These are phyloP conservation scores for Theileria luwenshuni DNA, from an alignment of 169 alveolate species.

Conservation along the genomic window DNA sequence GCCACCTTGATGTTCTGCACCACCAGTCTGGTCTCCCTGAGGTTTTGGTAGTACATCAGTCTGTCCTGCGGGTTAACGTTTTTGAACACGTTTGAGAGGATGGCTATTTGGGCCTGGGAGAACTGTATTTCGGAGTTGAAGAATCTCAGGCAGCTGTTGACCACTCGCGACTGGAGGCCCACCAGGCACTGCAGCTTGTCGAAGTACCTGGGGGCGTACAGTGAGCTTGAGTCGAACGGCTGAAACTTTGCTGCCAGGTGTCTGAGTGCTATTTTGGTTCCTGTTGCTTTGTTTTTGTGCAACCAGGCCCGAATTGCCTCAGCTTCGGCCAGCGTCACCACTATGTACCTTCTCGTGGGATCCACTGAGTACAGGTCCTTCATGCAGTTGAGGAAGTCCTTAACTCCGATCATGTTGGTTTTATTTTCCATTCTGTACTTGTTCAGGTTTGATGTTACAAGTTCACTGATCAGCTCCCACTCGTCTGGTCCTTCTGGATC, in stretches of 20 bases:
- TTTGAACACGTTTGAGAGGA: slow-evolving; percentile 35
- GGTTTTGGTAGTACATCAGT: slow-evolving; percentile 41
- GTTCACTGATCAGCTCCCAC: slow-evolving; percentile 44
- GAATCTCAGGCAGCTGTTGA: slow-evolving; percentile 60
- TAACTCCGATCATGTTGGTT: slow-evolving; percentile 35
- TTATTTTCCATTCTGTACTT: slow-evolving; percentile 27
- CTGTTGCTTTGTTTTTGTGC: slow-evolving; percentile 38
- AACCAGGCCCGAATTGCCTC: slow-evolving; percentile 70
- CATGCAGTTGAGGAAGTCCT: slow-evolving; percentile 25
- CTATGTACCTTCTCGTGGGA: slow-evolving; percentile 39
- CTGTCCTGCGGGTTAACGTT: slow-evolving; percentile 34
- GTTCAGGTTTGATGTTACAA: slow-evolving; percentile 19
- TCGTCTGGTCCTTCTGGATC: slow-evolving; percentile 65
- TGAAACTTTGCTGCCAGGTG: slow-evolving; percentile 67
- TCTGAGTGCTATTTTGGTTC: slow-evolving; percentile 44
- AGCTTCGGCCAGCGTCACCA: slow-evolving; percentile 68
- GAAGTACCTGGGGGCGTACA: slow-evolving; percentile 35
- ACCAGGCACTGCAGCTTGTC: slow-evolving; percentile 52
- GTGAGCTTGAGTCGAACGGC: slow-evolving; percentile 57
- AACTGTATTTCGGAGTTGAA: slow-evolving; percentile 65
- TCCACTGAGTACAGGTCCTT: slow-evolving; percentile 33
- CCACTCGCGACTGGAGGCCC: slow-evolving; percentile 60
- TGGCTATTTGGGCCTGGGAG: slow-evolving; percentile 35
- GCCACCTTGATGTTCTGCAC: slow-evolving; percentile 55
- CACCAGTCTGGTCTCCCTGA: slow-evolving; percentile 58